Evolutionary conservation across 2,329 filamentous ascomycete genomes (phyloP), one percentile per base, ranked within the genome.

Genomic region (Trichoderma citrinoviride): DNA sequence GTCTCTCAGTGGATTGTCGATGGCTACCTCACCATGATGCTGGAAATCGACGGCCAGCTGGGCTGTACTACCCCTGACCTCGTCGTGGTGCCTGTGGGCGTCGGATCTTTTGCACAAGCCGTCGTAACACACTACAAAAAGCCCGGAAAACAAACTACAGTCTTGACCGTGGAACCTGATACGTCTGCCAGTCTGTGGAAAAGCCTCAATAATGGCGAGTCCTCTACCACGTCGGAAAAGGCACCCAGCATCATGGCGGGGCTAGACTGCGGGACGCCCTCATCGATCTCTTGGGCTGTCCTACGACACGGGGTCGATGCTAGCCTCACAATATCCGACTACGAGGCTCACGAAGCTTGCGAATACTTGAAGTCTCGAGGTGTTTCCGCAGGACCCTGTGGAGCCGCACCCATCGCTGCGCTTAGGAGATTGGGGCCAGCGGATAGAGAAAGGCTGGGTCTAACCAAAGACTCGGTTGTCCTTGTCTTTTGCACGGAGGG

Each of bases 21-120:
- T 66, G 91, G 91, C 0, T 95, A 94, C 70, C 81, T 81, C 5
- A 92, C 90, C 0, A 88, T 93, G 83, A 78, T 93, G 67, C 73
- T 76, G 3, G 91, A 95, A 71, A 79, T 86, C 0, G 89, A 92
- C 56, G 73, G 79, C 21, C 90, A 93, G 71, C 72, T 80, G 0
- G 75, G 76, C 0, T 68, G 77, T 0, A 73, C 46, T 41, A 74
- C 71, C 1, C 67, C 75, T 4, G 78, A 82, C 6, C 76, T 85
- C 10, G 81, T 87, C 33, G 74, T 94, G 15, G 83, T 84, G 0
- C 88, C 90, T 0, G 88, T 90, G 1, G 91, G 91, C 0, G 90
- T 91, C 0, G 91, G 91, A 0, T 90, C 87, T 5, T 83, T 92
- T 65, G 88, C 88, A 0, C 88, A 93, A 68, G 85, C 91, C 0